Evolutionary conservation across 495 filamentous ascomycete genomes (phyloP), one percentile per base, ranked within the genome.

Genomic region (Entonaema liquescens): DNA sequence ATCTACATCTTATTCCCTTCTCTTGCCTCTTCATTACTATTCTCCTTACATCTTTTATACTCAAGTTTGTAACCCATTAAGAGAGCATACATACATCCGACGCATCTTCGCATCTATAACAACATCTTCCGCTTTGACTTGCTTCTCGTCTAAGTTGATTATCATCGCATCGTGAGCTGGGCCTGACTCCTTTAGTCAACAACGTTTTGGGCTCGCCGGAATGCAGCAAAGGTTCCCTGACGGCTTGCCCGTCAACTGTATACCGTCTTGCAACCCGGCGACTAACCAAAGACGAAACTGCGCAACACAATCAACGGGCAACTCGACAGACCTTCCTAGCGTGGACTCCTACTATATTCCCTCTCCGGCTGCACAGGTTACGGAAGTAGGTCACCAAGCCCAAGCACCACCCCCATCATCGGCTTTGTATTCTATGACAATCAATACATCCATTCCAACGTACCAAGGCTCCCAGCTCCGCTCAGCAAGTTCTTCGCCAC

Each of bases 221-320:
- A 77, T 77, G 75, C 40, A 61, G 25, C 60, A 42, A 23, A 62
- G 23, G 5, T 62, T 38, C 13, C 31, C 19, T 47, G 49, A 62
- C 73, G 64, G 62, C 50, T 65, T 71, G 66, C 35, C 61, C 65
- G 62, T 65, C 65, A 65, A 47, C 33, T 55, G 57, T 23, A 17
- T 59, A 28, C 29, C 52, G n/a, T 35, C 65, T 49, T 23, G 36
- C 52, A 50, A 57, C 40, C 6, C 15, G 17, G 44, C 17, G 12
- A 15, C 13, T n/a, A 62, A 62, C 29, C 13, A 38, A 26, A 60
- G 47, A 29, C 63, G 49, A 36, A 50, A 65, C 67, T 62, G 60
- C 65, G 23, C 57, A 35, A 67, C 71, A 15, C 74, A 74, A 70
- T 61, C 65, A 72, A 60, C 59, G 44, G 61, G 44, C 35, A 36